Conservation (phyloP, 352 stramenopile species). For the Phytophthora kernoviae region DNA sequence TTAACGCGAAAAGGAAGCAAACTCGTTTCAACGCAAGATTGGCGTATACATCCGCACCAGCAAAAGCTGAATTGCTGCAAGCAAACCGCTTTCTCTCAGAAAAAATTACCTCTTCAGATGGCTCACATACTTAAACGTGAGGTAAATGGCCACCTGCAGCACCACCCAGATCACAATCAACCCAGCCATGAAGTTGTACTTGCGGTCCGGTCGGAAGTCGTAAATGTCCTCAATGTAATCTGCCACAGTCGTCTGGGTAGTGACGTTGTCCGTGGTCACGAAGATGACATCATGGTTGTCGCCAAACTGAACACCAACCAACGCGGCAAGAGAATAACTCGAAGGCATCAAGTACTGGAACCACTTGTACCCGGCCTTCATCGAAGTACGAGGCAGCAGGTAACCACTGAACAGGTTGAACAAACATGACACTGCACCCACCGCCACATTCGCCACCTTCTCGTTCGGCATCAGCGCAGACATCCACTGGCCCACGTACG, state of each 20-base stretch:
- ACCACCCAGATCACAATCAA: slow-evolving; percentile 63
- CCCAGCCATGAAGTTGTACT: slow-evolving; percentile 50
- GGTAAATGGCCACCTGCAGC: slow-evolving; percentile 56
- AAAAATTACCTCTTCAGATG: slow-evolving; percentile 62
- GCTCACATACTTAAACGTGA: slow-evolving; percentile 69
- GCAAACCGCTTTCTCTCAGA: too few species aligned
- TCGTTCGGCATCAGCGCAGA: slow-evolving; percentile 69
- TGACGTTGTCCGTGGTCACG: slow-evolving; percentile 6
- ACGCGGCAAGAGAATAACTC: slow-evolving; percentile 54
- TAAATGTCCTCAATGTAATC: slow-evolving; percentile 47
- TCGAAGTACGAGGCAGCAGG: slow-evolving; percentile 49
- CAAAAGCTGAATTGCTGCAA: too few species aligned
- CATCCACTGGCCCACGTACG: slow-evolving; percentile 78
- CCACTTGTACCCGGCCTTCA: slow-evolving; percentile 70
- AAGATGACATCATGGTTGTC: slow-evolving; percentile 35
- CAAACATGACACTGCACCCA: slow-evolving; percentile 65
- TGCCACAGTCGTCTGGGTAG: slow-evolving; percentile 27
- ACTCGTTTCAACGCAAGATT: too few species aligned
- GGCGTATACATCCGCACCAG: too few species aligned
- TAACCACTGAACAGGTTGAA: slow-evolving; percentile 74
- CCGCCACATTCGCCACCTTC: slow-evolving; percentile 80
- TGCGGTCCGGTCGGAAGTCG: slow-evolving; percentile 53
- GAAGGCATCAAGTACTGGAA: slow-evolving; percentile 68
- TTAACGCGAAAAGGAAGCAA: too few species aligned
- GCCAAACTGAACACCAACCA: slow-evolving; percentile 47